Evolutionary conservation across 306 rosid species (phyloP).

Genomic region (Myrica gale): DNA sequence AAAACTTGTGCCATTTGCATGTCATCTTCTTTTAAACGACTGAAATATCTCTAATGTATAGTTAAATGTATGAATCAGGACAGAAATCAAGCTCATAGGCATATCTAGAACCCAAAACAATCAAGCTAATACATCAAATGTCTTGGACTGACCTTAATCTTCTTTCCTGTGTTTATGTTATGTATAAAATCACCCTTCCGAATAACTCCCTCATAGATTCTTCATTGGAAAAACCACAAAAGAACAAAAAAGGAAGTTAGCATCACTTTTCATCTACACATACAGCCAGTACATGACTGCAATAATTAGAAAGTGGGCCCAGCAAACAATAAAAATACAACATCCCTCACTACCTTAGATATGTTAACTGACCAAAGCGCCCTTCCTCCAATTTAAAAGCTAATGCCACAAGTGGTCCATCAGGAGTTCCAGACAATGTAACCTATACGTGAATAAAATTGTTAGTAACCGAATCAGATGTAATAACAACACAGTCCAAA

Average conservation of each 20-base stretch:
- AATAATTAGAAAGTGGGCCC: slow-evolving; percentile 11
- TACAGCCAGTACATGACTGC: background rate
- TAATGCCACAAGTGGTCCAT: slow-evolving; percentile 95
- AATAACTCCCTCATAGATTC: slow-evolving; percentile 91
- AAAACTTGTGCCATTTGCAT: background rate
- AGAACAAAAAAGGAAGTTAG: slow-evolving; percentile 17
- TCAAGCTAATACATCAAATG: slow-evolving; percentile 10
- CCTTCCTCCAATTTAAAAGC: slow-evolving; percentile 99
- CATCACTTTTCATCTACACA: slow-evolving; percentile 2
- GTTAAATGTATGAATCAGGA: background rate
- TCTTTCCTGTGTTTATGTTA: slow-evolving; percentile 89
- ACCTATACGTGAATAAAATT: slow-evolving; percentile 47
- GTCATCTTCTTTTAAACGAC: background rate
- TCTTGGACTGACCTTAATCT: slow-evolving; percentile 62
- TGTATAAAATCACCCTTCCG: slow-evolving; percentile 89
- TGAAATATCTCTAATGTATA: background rate
- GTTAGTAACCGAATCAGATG: slow-evolving; percentile 24
- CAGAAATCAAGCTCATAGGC: background rate
- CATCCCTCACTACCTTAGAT: slow-evolving; percentile 63
- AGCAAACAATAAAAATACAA: slow-evolving; percentile 14
- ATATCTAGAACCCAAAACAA: background rate
- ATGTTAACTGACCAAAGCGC: slow-evolving; percentile 89
- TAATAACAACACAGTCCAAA: slow-evolving; percentile 21
- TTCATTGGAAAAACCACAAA: slow-evolving; percentile 23
- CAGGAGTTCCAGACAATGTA: slow-evolving; percentile 67